These are phyloP conservation scores for Mycena alexandri DNA, from an alignment of 768 basidiomycete species.

Conservation along the genomic window DNA sequence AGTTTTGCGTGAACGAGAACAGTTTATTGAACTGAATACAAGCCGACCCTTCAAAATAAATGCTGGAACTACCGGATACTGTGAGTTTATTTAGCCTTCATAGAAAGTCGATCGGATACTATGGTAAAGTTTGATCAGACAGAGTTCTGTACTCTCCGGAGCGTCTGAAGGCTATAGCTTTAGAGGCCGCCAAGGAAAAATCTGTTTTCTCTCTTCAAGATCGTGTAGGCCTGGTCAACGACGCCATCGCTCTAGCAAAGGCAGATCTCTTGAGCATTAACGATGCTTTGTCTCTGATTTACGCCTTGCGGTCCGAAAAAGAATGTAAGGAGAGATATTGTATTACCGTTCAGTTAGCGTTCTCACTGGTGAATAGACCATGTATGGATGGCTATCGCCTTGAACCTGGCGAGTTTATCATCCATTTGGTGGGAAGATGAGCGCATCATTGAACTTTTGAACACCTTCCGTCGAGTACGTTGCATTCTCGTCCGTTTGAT, in stretches of 20 bases:
- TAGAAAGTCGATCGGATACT: neutral
- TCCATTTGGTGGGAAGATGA: slow-evolving; percentile 77
- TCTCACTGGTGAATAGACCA: slow-evolving; percentile 54
- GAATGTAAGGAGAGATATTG: slow-evolving; percentile 58
- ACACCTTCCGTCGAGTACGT: slow-evolving; percentile 57
- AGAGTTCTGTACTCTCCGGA: slow-evolving; percentile 77
- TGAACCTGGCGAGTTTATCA: slow-evolving; percentile 57
- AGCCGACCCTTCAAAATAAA: slow-evolving; percentile 78
- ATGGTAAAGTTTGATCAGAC: slow-evolving; percentile 50
- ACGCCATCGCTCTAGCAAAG: slow-evolving; percentile 73
- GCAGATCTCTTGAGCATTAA: slow-evolving; percentile 73
- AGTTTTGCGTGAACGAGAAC: slow-evolving; percentile 68
- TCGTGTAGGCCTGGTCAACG: slow-evolving; percentile 77
- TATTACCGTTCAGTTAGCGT: neutral
- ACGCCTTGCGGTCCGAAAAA: slow-evolving; percentile 65
- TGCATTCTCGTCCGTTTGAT: neutral
- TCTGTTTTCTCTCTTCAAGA: slow-evolving; percentile 72
- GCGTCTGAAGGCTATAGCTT: slow-evolving; percentile 69
- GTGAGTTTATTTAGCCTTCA: slow-evolving; percentile 6
- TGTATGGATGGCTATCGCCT: slow-evolving; percentile 69
- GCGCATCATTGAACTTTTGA: slow-evolving; percentile 53
- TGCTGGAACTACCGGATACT: slow-evolving; percentile 72
- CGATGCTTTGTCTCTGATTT: slow-evolving; percentile 67
- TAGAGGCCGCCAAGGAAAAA: slow-evolving; percentile 64
- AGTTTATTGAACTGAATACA: slow-evolving; percentile 65